Evolutionary conservation across 202 grass and related monocot species (phyloP), one percentile per base, ranked within the genome.

Genomic region (Schoenoplectus triqueter): DNA sequence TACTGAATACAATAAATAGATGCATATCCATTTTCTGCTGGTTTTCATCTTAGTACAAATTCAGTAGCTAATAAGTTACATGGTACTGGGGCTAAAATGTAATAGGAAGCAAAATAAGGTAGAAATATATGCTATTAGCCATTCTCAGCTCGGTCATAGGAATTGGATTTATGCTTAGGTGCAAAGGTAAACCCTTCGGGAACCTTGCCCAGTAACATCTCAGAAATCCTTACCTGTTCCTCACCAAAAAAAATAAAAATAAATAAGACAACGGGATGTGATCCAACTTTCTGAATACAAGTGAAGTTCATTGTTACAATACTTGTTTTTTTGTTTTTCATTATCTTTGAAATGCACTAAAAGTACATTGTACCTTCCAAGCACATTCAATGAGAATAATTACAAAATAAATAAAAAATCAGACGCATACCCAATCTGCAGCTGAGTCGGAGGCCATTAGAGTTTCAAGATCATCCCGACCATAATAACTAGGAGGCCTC

Each of bases 81-180:
- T 54, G 18, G 19, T 55, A 60, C 22, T 6, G 13, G 42, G 31
- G 31, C 22, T 78, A 78, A 78, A 57, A 22, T 3, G 48, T 1
- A 4, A 45, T 50, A 0, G 7, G 8, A 4, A 60, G 5, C 21
- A 59, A 8, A 54, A 51, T 54, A 3, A 1, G 13, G 10, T 18
- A 75, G 48, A 73, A 73, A 78, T 14, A 39, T 19, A 60, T 44
- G 22, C 31, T 40, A 69, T 89, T 86, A 98, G 14, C 95, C 95
- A 5, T 98, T 98, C 79, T 98, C 92, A 40, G 95, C 95, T 11
- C 89, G 88, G 14, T 98, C 95, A n/a, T 98, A 98, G 1, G 95
- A 91, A 69, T 95, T 98, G 7, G 92, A 98, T 73, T 94, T 97
- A 71, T 97, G 95, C 81, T 93, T 95, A 2, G 95, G 95, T 14